These are phyloP conservation scores for Clarireedia hainanense DNA, from an alignment of 2,329 filamentous ascomycete species.

Conservation along the genomic window DNA sequence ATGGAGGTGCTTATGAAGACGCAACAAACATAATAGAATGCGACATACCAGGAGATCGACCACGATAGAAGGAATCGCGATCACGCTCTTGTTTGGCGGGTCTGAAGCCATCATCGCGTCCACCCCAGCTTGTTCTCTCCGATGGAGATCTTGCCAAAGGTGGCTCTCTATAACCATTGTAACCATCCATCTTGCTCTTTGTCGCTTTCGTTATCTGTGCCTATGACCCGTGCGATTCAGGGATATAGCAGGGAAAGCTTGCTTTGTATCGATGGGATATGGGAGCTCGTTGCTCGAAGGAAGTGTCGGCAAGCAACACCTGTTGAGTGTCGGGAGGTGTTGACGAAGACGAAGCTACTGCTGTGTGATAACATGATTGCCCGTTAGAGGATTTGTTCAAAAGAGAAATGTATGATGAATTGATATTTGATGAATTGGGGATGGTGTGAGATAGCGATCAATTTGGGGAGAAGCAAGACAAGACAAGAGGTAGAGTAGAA, in stretches of 20 bases:
- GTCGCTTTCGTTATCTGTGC: slow-evolving; percentile 3
- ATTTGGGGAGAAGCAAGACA: slow-evolving; percentile 3
- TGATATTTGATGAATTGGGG: slow-evolving; percentile 12
- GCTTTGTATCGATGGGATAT: slow-evolving; percentile 14
- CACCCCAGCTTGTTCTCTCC: slow-evolving; percentile 29
- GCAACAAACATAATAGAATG: not conserved
- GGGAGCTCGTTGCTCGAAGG: slow-evolving; percentile 15
- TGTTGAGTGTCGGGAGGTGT: slow-evolving; percentile 20
- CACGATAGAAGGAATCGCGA: slow-evolving; percentile 55
- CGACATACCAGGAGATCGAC: slow-evolving; percentile 62
- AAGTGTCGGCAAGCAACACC: slow-evolving; percentile 27
- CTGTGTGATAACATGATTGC: slow-evolving; percentile 33
- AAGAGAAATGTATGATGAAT: slow-evolving; percentile 17
- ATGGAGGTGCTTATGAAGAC: not conserved
- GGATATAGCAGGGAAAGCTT: slow-evolving; percentile 11
- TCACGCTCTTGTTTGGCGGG: slow-evolving; percentile 34
- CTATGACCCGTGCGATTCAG: not conserved
- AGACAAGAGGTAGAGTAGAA: slow-evolving; percentile 8
- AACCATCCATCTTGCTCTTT: slow-evolving; percentile 1
- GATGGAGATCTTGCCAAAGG: slow-evolving; percentile 27
- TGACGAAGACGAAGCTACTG: slow-evolving; percentile 23
- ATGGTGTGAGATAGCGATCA: slow-evolving; percentile 5
- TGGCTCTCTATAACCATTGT: slow-evolving; percentile 27
- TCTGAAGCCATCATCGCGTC: slow-evolving; percentile 22
- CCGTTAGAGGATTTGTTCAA: slow-evolving; percentile 30